Percentiles rank a stretch among this genome's conserved stretches.
phyloP scores from a whole-genome alignment of 345 rosid genomes.

The Brassica rapa region DNA sequence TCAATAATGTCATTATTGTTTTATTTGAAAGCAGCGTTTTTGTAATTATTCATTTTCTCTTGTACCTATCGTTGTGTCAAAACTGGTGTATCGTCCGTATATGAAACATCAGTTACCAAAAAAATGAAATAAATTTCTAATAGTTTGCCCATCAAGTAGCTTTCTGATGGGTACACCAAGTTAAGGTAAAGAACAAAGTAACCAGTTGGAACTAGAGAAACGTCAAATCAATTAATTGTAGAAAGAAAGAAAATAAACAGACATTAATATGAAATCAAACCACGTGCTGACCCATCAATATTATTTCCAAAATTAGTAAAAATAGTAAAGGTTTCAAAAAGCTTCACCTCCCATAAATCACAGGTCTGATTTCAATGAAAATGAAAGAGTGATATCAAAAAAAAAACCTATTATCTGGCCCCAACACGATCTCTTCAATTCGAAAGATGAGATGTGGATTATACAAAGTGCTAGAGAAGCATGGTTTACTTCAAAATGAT shows the following conservation, averaged over 20 bases:
- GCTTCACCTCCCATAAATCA: neutral
- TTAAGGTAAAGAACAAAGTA: constrained; percentile 36
- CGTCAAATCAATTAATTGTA: constrained; percentile 26
- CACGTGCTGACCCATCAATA: constrained; percentile 29
- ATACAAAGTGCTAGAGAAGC: neutral
- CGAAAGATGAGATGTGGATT: neutral
- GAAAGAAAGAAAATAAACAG: neutral
- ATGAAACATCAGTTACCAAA: constrained; percentile 21
- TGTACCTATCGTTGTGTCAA: constrained; percentile 31
- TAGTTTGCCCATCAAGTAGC: constrained; percentile 6
- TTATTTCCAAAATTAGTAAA: constrained; percentile 10
- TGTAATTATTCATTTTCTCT: constrained; percentile 26
- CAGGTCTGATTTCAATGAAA: neutral
- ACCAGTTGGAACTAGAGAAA: constrained; percentile 25
- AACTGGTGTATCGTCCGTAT: constrained; percentile 35
- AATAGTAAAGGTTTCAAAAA: neutral
- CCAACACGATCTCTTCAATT: neutral
- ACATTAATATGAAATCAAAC: neutral
- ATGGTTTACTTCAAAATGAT: neutral
- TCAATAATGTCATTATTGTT: constrained; percentile 25
- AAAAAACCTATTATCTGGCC: neutral
- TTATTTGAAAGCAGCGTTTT: constrained; percentile 22
- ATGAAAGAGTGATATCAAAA: neutral
- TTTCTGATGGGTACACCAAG: constrained; percentile 31
- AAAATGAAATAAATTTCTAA: constrained; percentile 17